Base-by-base conservation (phyloP, 768 basidiomycete species). In the Kwoniella pini region DNA sequence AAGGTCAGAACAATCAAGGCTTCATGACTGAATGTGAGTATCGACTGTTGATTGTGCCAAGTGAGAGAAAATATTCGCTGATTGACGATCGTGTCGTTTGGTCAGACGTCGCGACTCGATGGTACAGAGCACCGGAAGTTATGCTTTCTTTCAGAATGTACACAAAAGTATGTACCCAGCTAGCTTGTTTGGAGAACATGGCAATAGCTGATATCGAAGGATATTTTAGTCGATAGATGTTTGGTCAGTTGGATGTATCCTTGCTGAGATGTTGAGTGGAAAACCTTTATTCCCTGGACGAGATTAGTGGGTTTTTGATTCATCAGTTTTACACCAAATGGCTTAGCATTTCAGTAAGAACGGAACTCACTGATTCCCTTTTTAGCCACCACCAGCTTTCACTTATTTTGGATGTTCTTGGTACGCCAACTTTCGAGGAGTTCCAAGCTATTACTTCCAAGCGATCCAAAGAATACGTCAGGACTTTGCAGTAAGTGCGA, bases 121-220 rank as follows among this genome's bases (percentile, higher is more conserved):
- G 96, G 96, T 99, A 98, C 75, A 87, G 96, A 36, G 96, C 96
- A 0, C 96, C 96, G 0, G 96, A 99, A 78, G 94, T 99, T 81
- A 99, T 99, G 96, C 83, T 99, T 52, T 96, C 93, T 10, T 98
- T 97, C 83, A 95, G 96, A 77, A 89, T 96, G 77, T 99, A 99
- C 81, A 95, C 94, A 52, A 93, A 93, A 81, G 88, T 74, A n/a
- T 57, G 70, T 61, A 19, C 9, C 6, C 40, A 19, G 2, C 19
- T 13, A n/a, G n/a, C n/a, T n/a, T n/a, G n/a, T n/a, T n/a, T n/a
- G n/a, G n/a, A n/a, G n/a, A n/a, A n/a, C n/a, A n/a, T n/a, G n/a
- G n/a, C n/a, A n/a, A n/a, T 28, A 3, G 33, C 50, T 30, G 31
- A 33, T 10, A 17, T 28, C 27, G 24, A 5, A 6, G 11, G n/a